Base-by-base conservation (phyloP, 2,329 filamentous ascomycete genomes). In the Akanthomyces muscarius region DNA sequence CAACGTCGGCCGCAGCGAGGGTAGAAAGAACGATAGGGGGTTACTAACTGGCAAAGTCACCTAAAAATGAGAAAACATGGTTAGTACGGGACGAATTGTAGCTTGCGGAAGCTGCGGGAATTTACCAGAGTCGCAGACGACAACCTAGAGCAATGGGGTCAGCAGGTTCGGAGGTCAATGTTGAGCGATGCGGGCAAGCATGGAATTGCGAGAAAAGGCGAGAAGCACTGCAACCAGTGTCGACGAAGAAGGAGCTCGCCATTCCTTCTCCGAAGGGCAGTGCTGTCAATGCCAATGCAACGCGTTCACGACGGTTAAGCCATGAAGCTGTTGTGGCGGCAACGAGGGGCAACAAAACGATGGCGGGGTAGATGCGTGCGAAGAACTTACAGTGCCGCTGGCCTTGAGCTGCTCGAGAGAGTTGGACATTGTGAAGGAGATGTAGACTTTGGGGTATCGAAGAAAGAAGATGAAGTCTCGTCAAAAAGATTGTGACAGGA, bases 91-190 rank as follows among this genome's bases (percentile, higher is more conserved):
- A 53, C 33, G 42, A 64, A 64, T 23, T 47, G 30, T 62, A 52
- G 52, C 21, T 38, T 23, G 23, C 54, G 64, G 66, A 61, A 65
- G 59, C 61, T 74, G 73, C 68, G 74, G 71, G 69, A 75, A 77
- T 83, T 81, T 89, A 89, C 93, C 95, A 80, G 94, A 97, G 84
- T 98, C 95, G 79, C 90, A 94, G 79, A 98, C 95, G 75, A 98
- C 95, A 68, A 91, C 90, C 92, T 95, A 60, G 21, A 38, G 33
- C 44, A 23, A 48, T 42, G 42, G 47, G 33, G 60, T 62, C 44
- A 62, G 60, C 60, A 23, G 23, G 11, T 36, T 42, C 7, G 18
- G 4, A 48, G 25, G 23, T n/a, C 21, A 6, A 47, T 38, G 13
- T 16, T 21, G 18, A 21, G 30, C 16, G 30, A 62, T 25, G 44